phyloP scores from a whole-genome alignment of 78 protist species.

The Bodo saltans region DNA sequence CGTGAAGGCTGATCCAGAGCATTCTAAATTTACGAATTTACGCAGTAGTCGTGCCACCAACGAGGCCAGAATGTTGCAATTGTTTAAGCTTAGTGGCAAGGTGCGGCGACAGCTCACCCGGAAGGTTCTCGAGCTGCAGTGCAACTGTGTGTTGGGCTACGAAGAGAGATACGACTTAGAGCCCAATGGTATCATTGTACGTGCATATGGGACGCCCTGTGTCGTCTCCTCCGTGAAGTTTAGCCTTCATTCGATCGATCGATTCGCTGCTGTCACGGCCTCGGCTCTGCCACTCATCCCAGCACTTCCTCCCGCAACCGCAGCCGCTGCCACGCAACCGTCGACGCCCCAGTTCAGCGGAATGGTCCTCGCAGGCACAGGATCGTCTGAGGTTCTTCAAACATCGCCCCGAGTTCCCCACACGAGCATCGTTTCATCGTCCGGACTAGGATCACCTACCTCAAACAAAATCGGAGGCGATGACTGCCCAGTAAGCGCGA shows the following conservation, averaged over 20 bases:
- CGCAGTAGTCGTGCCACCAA: slow-evolving; percentile 52
- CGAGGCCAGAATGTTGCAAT: slow-evolving; percentile 66
- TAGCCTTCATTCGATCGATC: neutral
- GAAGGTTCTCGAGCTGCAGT: slow-evolving; percentile 65
- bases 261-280: neutral
- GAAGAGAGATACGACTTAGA: slow-evolving; percentile 78
- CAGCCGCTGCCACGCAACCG: too few species aligned
- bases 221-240: slow-evolving; percentile 5
- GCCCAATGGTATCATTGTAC: slow-evolving; percentile 71
- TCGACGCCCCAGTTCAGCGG: too few species aligned
- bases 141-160: slow-evolving; percentile 83
- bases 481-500: too few species aligned
- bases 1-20: slow-evolving; percentile 85
- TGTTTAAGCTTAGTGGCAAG: slow-evolving; percentile 60
- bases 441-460: too few species aligned
- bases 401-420: too few species aligned
- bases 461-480: too few species aligned
- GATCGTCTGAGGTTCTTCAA: too few species aligned
- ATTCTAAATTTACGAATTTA: slow-evolving; percentile 72
- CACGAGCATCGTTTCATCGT: too few species aligned
- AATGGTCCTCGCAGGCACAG: too few species aligned
- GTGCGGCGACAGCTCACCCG: slow-evolving; percentile 70
- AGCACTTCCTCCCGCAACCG: too few species aligned
- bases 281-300: too few species aligned
- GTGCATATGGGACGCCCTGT: slow-evolving; percentile 87